These are phyloP conservation scores for Neocallimastix lanati DNA, from an alignment of 192 early-diverging fungal genomes.

Conservation along the genomic window DNA sequence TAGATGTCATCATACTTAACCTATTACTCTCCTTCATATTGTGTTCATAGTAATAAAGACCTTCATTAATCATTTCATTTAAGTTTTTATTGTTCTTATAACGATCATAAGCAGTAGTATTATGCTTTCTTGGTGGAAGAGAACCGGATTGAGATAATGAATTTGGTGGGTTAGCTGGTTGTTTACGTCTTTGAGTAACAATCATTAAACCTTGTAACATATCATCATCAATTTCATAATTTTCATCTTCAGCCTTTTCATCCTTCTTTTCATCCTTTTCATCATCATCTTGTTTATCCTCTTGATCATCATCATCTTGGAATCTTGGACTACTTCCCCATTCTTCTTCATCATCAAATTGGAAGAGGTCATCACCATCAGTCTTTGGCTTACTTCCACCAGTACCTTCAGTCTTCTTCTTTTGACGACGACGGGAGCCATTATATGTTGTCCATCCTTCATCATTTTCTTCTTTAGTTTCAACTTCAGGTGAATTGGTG, in stretches of 20 bases:
- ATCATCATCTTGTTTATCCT: slow-evolving; percentile 5
- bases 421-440: not conserved
- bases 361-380: slow-evolving; percentile 57
- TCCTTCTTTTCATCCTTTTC: slow-evolving; percentile 17
- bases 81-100: slow-evolving; percentile 61
- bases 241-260: slow-evolving; percentile 48
- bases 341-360: slow-evolving; percentile 62
- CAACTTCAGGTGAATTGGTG: not conserved
- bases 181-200: slow-evolving; percentile 62
- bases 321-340: slow-evolving; percentile 26
- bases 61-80: slow-evolving; percentile 86
- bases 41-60: slow-evolving; percentile 75
- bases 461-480: not conserved
- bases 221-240: slow-evolving; percentile 71
- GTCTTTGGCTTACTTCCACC: slow-evolving; percentile 2
- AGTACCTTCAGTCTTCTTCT: not conserved
- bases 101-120: slow-evolving; percentile 70
- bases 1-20: not conserved
- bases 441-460: not conserved
- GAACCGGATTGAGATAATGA: slow-evolving; percentile 9
- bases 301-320: slow-evolving; percentile 23
- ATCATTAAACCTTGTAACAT: slow-evolving; percentile 72
- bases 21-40: slow-evolving; percentile 30
- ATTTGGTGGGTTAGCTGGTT: slow-evolving; percentile 17
- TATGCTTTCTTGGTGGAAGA: slow-evolving; percentile 26